phyloP scores from a whole-genome alignment of 169 alveolate genomes.

The Cryptosporidium sp. region DNA sequence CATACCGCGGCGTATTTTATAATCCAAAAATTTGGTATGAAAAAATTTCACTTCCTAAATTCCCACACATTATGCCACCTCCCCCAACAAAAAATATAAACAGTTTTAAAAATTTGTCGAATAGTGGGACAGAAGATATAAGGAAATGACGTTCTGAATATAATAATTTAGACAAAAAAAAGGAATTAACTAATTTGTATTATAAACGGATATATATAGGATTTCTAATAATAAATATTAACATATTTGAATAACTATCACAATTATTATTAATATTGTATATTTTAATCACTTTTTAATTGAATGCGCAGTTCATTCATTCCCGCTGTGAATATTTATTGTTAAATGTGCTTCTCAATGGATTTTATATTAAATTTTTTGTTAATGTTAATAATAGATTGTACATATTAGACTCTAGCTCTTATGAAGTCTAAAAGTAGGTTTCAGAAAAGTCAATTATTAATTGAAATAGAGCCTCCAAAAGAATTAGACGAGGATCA shows the following conservation, averaged over 20 bases:
- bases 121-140: not conserved
- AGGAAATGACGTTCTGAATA: not conserved
- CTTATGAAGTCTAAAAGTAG: slow-evolving; percentile 7
- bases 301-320: not conserved
- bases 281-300: not conserved
- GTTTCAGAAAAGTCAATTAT: slow-evolving; percentile 19
- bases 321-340: not conserved
- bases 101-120: not conserved
- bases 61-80: slow-evolving; percentile 43
- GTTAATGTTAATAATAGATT: not conserved
- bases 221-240: not conserved
- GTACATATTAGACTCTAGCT: not conserved
- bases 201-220: not conserved
- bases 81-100: slow-evolving; percentile 21
- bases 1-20: not conserved
- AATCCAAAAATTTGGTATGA: not conserved
- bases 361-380: not conserved
- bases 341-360: not conserved
- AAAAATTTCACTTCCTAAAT: slow-evolving; percentile 11
- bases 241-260: not conserved
- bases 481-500: slow-evolving; percentile 53
- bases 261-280: not conserved
- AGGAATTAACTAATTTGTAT: not conserved
- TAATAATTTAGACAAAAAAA: too few relatives aligned
- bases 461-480: slow-evolving; percentile 50